Base-by-base conservation (phyloP, 192 early-diverging fungal genomes). In the Gigaspora rosea region DNA sequence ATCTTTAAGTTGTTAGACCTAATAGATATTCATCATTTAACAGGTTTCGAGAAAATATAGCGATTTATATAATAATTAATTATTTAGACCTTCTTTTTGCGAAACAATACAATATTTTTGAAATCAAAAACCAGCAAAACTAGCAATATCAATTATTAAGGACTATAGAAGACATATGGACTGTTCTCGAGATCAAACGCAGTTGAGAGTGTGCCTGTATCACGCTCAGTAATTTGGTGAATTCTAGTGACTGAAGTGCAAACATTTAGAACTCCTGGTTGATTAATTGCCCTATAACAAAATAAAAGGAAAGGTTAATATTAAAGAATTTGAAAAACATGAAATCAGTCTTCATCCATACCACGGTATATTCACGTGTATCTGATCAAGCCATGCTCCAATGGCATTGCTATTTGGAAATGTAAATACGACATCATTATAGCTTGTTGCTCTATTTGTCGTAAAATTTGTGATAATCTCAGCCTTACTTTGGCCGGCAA, bases 361-460 rank as follows among this genome's bases (percentile, higher is more conserved):
- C 68, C 68, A 71, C 27, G 22, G 49, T 71, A 71, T 58, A 35
- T 72, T 72, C 2, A 36, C 22, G 56, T 3, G 5, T 22, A 72
- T 58, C 10, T 72, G 71, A 18, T 22, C 1, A 0, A 3, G 7
- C 71, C n/a, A n/a, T n/a, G n/a, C n/a, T n/a, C n/a, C n/a, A n/a
- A n/a, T n/a, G n/a, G n/a, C 52, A 72, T 57, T 56, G 6, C 52
- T 50, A 71, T 71, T 71, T 71, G 51, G 22, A 56, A 71, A 71
- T 8, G 70, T 71, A 71, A 71, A 71, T 71, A 71, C 52, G 11
- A 72, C 59, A 54, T 70, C n/a, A 46, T 58, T 58, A 58, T 72
- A 72, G 36, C 48, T 72, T 57, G 13, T 41, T 35, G 71, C 54
- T n/a, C 71, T 51, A 72, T 72, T 72, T 58, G 33, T 33, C 32